A percentile compares a stretch with the other conserved stretches of the same genome.
phyloP scores from a whole-genome alignment of 1,139 yeast genomes.

The Williopsis jadinii region DNA sequence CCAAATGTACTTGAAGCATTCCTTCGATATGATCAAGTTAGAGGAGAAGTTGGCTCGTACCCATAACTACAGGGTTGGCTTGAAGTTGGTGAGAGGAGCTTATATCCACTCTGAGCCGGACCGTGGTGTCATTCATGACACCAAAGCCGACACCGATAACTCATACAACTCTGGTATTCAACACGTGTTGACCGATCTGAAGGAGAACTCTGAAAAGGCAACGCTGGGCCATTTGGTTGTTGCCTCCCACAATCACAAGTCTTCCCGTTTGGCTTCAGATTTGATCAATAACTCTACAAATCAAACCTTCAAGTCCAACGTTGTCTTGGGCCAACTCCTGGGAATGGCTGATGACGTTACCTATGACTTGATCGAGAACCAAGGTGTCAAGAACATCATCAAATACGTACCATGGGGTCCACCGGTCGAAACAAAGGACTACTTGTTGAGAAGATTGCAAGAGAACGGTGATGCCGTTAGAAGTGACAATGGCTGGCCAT shows the following conservation, averaged over 20 bases:
- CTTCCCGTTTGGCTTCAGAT: conserved; percentile 67
- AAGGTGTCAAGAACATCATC: conserved; percentile 68
- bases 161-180: conserved; percentile 70
- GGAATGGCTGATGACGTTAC: conserved; percentile 97
- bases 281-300: conserved; percentile 30
- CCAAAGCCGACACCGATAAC: conserved; percentile 71
- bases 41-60: conserved; percentile 63
- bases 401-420: conserved; percentile 99
- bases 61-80: conserved; percentile 67
- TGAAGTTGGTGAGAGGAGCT: conserved; percentile 96
- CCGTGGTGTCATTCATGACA: conserved; percentile 63
- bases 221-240: conserved; percentile 81
- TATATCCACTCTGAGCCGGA: conserved; percentile 85
- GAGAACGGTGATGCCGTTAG: conserved; percentile 97
- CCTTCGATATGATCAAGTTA: conserved; percentile 49
- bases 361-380: conserved; percentile 57
- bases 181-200: conserved; percentile 51
- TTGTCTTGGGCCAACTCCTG: conserved; percentile 82
- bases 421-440: conserved; percentile 87
- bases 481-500: conserved; percentile 77
- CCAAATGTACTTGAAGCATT: conserved; percentile 82
- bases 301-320: conserved; percentile 45
- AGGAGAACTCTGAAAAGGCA: conserved; percentile 39
- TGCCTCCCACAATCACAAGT: conserved; percentile 82
- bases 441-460: conserved; percentile 82